These are phyloP conservation scores for Tephrocybe sp. DNA, from an alignment of 768 basidiomycete genomes.

Conservation along the genomic window DNA sequence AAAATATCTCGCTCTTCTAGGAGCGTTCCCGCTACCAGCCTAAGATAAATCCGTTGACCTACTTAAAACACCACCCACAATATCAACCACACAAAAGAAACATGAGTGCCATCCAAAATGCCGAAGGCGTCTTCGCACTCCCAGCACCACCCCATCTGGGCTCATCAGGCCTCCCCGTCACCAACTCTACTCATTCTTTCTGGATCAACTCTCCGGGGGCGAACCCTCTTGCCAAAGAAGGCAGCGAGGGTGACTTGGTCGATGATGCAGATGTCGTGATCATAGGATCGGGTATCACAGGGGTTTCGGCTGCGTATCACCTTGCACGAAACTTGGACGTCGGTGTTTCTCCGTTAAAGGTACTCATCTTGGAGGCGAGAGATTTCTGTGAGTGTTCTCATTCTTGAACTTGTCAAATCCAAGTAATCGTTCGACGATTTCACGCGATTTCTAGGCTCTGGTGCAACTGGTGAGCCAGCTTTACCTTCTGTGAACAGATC, in stretches of 20 bases:
- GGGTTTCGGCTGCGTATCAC: constrained; percentile 73
- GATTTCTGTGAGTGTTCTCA: constrained; percentile 67
- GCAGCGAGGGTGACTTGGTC: constrained; percentile 61
- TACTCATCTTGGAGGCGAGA: constrained; percentile 75
- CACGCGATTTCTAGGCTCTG: constrained; percentile 46
- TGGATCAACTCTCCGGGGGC: constrained; percentile 63
- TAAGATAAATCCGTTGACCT: too few relatives aligned
- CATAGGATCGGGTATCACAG: constrained; percentile 80
- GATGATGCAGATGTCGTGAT: constrained; percentile 68
- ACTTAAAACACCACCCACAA: too few relatives aligned
- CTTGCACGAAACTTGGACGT: constrained; percentile 38
- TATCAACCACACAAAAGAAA: background rate
- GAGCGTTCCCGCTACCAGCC: too few relatives aligned
- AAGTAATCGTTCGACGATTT: background rate
- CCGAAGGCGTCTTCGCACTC: constrained; percentile 9
- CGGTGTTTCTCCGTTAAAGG: constrained; percentile 6
- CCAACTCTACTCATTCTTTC: constrained; percentile 68
- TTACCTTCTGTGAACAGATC: background rate
- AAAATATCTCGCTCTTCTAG: too few relatives aligned
- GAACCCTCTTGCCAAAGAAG: constrained; percentile 66
- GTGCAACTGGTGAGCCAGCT: constrained; percentile 60
- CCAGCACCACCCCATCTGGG: constrained; percentile 1
- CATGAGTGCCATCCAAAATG: constrained; percentile 3
- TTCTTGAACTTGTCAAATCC: background rate
- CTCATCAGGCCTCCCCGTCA: constrained; percentile 41